These are phyloP conservation scores for Coniferiporia weirii DNA, from an alignment of 1,284 basidiomycete genomes.

Conservation along the genomic window DNA sequence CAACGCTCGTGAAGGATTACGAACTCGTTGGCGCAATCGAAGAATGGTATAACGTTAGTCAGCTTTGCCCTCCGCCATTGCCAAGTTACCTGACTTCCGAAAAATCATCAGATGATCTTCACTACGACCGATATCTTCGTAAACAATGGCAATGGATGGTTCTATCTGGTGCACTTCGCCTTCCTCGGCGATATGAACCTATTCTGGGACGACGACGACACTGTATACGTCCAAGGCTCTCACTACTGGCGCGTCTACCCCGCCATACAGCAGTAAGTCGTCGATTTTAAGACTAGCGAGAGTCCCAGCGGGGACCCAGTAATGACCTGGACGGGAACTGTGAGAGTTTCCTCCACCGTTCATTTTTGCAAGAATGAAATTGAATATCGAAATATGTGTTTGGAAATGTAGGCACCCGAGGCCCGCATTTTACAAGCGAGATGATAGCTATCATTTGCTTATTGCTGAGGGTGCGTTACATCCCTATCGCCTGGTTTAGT, in stretches of 20 bases:
- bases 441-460: constrained; percentile 37
- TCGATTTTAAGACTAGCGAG: constrained; percentile 38
- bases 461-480: constrained; percentile 35
- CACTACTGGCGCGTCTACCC: constrained; percentile 30
- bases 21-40: constrained; percentile 28
- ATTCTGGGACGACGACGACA: constrained; percentile 38
- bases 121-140: constrained; percentile 37
- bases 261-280: constrained; percentile 38
- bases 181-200: constrained; percentile 36
- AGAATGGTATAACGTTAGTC: constrained; percentile 30
- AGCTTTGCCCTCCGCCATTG: too few relatives aligned
- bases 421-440: constrained; percentile 38
- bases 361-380: neutral
- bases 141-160: constrained; percentile 30
- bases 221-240: constrained; percentile 36
- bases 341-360: constrained; percentile 25
- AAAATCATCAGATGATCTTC: constrained; percentile 31
- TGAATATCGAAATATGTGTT: neutral
- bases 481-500: neutral
- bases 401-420: constrained; percentile 33
- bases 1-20: constrained; percentile 31
- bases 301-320: constrained; percentile 32
- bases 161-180: constrained; percentile 39
- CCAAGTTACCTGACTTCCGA: neutral
- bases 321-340: constrained; percentile 36